These are phyloP conservation scores for Arabis alpina DNA, from an alignment of 345 rosid genomes.

Conservation along the genomic window DNA sequence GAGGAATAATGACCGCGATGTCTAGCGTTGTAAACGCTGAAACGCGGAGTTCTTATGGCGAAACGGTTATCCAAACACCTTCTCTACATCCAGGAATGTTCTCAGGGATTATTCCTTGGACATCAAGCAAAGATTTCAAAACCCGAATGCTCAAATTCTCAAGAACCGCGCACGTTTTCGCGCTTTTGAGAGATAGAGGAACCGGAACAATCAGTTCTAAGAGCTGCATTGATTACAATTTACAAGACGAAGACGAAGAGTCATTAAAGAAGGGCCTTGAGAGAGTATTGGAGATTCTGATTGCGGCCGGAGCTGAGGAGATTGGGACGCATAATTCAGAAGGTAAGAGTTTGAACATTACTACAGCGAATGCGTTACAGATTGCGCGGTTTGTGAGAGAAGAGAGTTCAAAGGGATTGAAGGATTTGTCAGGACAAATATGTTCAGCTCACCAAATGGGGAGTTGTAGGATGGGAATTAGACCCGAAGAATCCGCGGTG, in stretches of 20 bases:
- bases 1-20: slow-evolving; percentile 91
- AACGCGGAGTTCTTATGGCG: slow-evolving; percentile 51
- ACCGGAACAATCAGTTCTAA: slow-evolving; percentile 55
- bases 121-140: slow-evolving; percentile 66
- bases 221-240: slow-evolving; percentile 50
- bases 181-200: slow-evolving; percentile 72
- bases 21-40: slow-evolving; percentile 49
- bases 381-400: slow-evolving; percentile 63
- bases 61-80: slow-evolving; percentile 77
- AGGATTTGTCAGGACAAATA: slow-evolving; percentile 50
- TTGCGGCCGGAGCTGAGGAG: slow-evolving; percentile 83
- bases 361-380: slow-evolving; percentile 45
- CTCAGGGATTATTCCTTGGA: slow-evolving; percentile 74
- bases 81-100: slow-evolving; percentile 85
- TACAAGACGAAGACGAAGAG: slow-evolving; percentile 56
- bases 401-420: slow-evolving; percentile 60
- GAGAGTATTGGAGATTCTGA: slow-evolving; percentile 62
- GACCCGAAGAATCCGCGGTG: slow-evolving; percentile 65
- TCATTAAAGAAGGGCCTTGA: slow-evolving; percentile 63
- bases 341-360: slow-evolving; percentile 63
- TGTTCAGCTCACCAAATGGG: slow-evolving; percentile 96
- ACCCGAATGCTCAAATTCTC: slow-evolving; percentile 65
- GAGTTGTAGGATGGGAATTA: slow-evolving; percentile 82
- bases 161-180: slow-evolving; percentile 69
- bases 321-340: slow-evolving; percentile 69